Conservation (phyloP, 106 monocot genomes). For the Dendrobium chrysotoxum region DNA sequence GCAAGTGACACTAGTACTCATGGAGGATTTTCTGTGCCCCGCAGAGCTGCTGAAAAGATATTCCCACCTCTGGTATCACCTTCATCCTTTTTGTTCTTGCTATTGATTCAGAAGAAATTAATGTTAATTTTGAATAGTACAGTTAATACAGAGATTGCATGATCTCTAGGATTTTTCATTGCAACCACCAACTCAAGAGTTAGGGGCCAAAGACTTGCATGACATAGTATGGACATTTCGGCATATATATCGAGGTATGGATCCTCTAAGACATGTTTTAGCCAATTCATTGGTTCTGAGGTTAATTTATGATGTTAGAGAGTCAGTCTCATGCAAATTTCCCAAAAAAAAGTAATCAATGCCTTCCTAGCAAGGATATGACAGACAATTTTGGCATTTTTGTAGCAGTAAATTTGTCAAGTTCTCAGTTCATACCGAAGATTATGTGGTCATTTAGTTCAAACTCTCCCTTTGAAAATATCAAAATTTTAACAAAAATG, state of each 20-base stretch:
- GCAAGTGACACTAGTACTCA: constrained; percentile 95
- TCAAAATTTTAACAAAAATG: too few relatives aligned
- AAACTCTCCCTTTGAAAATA: too few relatives aligned
- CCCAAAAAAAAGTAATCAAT: too few relatives aligned
- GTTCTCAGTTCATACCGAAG: too few relatives aligned
- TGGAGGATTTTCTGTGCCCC: constrained; percentile 92
- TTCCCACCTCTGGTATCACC: constrained; percentile 76
- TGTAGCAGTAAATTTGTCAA: too few relatives aligned
- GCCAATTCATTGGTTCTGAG: too few relatives aligned
- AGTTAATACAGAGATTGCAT: constrained; percentile 14
- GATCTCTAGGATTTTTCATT: constrained; percentile 67
- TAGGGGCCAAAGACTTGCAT: constrained; percentile 80
- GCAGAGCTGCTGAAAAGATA: constrained; percentile 92
- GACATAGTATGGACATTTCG: constrained; percentile 81
- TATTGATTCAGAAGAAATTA: background rate
- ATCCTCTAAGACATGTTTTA: background rate
- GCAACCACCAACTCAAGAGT: constrained; percentile 94
- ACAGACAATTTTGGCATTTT: too few relatives aligned
- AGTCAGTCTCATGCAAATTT: too few relatives aligned
- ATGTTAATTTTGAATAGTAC: background rate
- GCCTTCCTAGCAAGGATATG: too few relatives aligned
- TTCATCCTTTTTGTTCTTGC: background rate
- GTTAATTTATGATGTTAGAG: too few relatives aligned
- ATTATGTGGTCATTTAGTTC: too few relatives aligned
- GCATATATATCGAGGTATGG: constrained; percentile 82